phyloP scores from a whole-genome alignment of 352 stramenopile species.

The Globisporangium paroecandrum region DNA sequence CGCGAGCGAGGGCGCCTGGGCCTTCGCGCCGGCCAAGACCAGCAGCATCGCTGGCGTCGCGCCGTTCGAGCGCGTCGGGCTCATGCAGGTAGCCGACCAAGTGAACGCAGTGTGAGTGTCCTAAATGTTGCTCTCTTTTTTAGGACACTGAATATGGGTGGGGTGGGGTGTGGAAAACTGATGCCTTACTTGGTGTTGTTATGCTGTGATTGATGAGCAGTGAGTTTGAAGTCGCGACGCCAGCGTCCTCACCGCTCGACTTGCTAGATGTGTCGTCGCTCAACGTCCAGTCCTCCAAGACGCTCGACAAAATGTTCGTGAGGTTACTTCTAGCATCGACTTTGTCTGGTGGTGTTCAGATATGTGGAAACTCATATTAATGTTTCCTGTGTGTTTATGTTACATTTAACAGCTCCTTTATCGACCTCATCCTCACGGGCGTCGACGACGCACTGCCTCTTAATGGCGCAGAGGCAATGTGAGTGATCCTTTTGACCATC shows the following conservation, averaged over 20 bases:
- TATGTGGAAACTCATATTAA: not conserved
- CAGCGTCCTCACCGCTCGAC: slow-evolving; percentile 33
- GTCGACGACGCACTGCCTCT: slow-evolving; percentile 50
- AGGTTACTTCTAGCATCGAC: too few relatives aligned
- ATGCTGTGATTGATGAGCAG: slow-evolving; percentile 8
- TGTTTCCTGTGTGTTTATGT: not conserved
- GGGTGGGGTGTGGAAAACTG: too few relatives aligned
- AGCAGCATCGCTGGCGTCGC: slow-evolving; percentile 47
- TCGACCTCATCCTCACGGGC: slow-evolving; percentile 41
- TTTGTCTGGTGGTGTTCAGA: not conserved
- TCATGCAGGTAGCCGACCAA: slow-evolving; percentile 50
- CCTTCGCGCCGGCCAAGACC: slow-evolving; percentile 49
- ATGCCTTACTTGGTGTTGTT: too few relatives aligned
- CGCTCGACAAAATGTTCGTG: slow-evolving; percentile 40
- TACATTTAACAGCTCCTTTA: slow-evolving; percentile 23
- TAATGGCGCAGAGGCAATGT: slow-evolving; percentile 54
- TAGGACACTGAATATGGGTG: not conserved
- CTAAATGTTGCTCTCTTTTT: not conserved
- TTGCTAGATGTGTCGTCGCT: slow-evolving; percentile 61
- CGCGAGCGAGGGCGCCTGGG: slow-evolving; percentile 33
- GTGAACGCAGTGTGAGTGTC: slow-evolving; percentile 41
- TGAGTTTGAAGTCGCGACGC: slow-evolving; percentile 40
- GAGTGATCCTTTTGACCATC: slow-evolving; percentile 2
- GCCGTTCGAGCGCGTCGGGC: slow-evolving; percentile 68
- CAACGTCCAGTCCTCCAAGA: slow-evolving; percentile 50